Percentiles rank a stretch among this genome's conserved stretches.
Conservation (phyloP, 2,329 filamentous ascomycete species). For the Epichloe sibirici region DNA sequence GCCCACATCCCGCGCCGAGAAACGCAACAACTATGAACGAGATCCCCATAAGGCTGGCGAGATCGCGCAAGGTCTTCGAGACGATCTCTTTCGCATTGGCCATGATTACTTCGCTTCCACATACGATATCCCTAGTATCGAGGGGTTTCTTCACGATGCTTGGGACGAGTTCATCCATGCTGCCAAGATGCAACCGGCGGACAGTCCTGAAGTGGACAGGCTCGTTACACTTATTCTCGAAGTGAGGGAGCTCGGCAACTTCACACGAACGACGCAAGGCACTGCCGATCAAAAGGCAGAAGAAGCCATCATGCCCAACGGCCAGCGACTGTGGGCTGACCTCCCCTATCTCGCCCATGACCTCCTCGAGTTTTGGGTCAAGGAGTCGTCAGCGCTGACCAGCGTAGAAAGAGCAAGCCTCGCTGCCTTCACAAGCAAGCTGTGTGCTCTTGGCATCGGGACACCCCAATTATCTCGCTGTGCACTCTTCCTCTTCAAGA, state of each 20-base stretch:
- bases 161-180: conserved; percentile 10
- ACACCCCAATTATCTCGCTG: background rate
- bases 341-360: conserved; percentile 6
- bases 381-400: background rate
- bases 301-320: conserved; percentile 1
- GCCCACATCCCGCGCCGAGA: conserved; percentile 3
- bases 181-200: conserved; percentile 5
- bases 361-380: background rate
- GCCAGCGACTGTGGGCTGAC: conserved; percentile 6
- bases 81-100: conserved; percentile 4
- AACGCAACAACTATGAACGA: conserved; percentile 2
- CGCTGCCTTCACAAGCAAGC: conserved; percentile 3
- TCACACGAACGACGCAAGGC: too few relatives aligned
- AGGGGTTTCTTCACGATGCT: conserved; percentile 5
- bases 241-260: conserved; percentile 5
- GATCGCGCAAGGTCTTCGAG: conserved; percentile 1
- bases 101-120: background rate
- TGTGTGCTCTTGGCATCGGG: conserved; percentile 6
- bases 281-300: background rate
- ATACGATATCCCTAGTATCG: background rate
- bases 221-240: conserved; percentile 7
- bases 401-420: background rate
- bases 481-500: conserved; percentile 6
- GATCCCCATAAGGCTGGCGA: background rate
- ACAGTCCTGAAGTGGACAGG: conserved; percentile 7